A percentile compares a stretch with the other conserved stretches of the same genome.
Conservation (phyloP, 257 asterid species). For the Scutellaria minor region DNA sequence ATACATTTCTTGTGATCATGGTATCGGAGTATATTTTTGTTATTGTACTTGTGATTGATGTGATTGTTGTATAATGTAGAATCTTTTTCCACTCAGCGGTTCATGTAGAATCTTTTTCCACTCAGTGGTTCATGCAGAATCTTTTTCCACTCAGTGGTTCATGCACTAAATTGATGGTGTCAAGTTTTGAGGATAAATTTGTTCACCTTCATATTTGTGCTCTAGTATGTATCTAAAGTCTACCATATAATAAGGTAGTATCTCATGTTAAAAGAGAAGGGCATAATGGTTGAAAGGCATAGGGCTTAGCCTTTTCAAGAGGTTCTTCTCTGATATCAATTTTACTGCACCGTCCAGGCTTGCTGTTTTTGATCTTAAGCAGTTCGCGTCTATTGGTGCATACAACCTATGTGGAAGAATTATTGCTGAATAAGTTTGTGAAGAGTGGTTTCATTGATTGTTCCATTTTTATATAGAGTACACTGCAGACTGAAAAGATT, state of each 20-base stretch:
- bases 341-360: slow-evolving; percentile 39
- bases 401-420: neutral
- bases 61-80: too few relatives aligned
- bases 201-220: neutral
- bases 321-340: slow-evolving; percentile 37
- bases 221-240: neutral
- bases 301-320: slow-evolving; percentile 24
- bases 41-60: slow-evolving; percentile 1
- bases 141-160: neutral
- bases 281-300: slow-evolving; percentile 28
- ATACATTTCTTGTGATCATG: neutral
- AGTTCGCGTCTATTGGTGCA: slow-evolving; percentile 42
- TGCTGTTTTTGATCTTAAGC: slow-evolving; percentile 28
- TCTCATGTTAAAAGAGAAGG: slow-evolving; percentile 23
- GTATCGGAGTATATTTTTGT: neutral
- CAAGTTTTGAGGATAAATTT: neutral
- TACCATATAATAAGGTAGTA: neutral
- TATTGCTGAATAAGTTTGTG: neutral
- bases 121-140: neutral
- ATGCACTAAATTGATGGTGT: neutral
- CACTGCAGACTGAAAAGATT: neutral
- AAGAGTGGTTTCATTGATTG: neutral
- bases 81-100: neutral
- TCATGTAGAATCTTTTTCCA: neutral
- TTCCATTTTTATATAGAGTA: slow-evolving; percentile 3